Base-by-base conservation (phyloP, 306 rosid species). In the Glycine tomentella region DNA sequence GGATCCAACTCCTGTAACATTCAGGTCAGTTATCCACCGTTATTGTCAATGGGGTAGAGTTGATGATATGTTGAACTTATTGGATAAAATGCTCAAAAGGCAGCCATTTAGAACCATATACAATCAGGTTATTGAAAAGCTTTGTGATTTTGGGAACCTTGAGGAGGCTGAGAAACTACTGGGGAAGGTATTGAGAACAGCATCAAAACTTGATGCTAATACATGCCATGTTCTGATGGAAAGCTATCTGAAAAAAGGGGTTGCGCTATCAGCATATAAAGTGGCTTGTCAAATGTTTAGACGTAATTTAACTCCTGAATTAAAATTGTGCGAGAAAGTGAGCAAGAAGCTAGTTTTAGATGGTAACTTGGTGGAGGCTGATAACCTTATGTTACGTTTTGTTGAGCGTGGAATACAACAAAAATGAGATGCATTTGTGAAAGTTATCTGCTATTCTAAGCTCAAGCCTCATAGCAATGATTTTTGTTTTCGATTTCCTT, bases 101-200 rank as follows among this genome's bases (percentile, higher is more conserved):
- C 76, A 84, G 71, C 82, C 85, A 15, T 89, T 78, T 72, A 85
- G 49, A 86, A 89, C 88, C 13, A 88, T 85, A 44, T 90, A 91
- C 89, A 95, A 91, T 88, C 95, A 83, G 70, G 94, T 91, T 50
- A 89, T 93, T 77, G 97, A 93, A 85, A 95, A 95, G 85, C 94
- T 91, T 62, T 95, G 99, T 81, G 56, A 61, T 76, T 87, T 93
- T 64, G 91, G 98, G 72, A 89, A 89, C 77, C 88, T 79, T 48
- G 90, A 90, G 74, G 94, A 89, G 88, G 99, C 98, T 72, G 91
- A 89, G 74, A 86, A 88, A 87, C 93, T 90, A 34, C 66, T 93
- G 55, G 86, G 91, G 76, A 87, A 88, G 87, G 93, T 91, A 80
- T 89, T 95, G 88, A 89, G 98, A 87, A 93, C 96, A 61, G 97